Percentiles rank a stretch among this genome's conserved stretches.
Conservation (phyloP, 2,329 filamentous ascomycete genomes). For the Penicillium thymicola region DNA sequence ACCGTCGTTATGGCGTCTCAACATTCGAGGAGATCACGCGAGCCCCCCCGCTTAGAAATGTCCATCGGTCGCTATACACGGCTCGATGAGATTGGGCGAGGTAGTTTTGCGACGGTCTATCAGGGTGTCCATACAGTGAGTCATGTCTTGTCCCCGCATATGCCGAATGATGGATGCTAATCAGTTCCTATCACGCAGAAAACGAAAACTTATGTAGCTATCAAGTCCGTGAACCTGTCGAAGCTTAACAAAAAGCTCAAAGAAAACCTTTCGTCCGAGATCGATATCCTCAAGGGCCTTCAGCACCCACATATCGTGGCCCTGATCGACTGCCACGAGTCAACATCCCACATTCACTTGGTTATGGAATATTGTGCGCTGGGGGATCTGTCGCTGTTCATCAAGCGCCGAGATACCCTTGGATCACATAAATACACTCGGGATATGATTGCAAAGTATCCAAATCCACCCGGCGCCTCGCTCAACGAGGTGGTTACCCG, state of each 20-base stretch:
- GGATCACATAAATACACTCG: constrained; percentile 74
- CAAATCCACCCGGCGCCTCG: constrained; percentile 76
- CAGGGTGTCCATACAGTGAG: constrained; percentile 79
- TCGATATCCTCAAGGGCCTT: constrained; percentile 88
- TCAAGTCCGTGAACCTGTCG: constrained; percentile 90
- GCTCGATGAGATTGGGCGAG: constrained; percentile 88
- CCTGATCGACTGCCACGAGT: constrained; percentile 90
- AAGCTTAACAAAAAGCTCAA: constrained; percentile 95
- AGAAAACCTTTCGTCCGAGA: constrained; percentile 93
- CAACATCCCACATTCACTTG: constrained; percentile 83
- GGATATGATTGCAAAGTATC: constrained; percentile 92
- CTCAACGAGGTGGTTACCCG: constrained; percentile 94
- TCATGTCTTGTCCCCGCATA: constrained; percentile 12
- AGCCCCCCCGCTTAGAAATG: constrained; percentile 34
- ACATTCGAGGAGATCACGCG: constrained; percentile 42
- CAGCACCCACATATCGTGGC: constrained; percentile 96
- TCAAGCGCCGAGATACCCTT: constrained; percentile 86
- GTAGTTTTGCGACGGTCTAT: constrained; percentile 96
- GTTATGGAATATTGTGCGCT: constrained; percentile 99
- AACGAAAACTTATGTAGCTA: constrained; percentile 77
- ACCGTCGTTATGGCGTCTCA: constrained; percentile 44
- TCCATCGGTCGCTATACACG: constrained; percentile 74
- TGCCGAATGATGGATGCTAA: constrained; percentile 13
- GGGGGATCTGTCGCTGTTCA: constrained; percentile 90
- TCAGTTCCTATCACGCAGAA: constrained; percentile 51